Percentiles rank a stretch among this genome's conserved stretches.
Conservation (phyloP, 306 rosid species). For the Cucurbita moschata region DNA sequence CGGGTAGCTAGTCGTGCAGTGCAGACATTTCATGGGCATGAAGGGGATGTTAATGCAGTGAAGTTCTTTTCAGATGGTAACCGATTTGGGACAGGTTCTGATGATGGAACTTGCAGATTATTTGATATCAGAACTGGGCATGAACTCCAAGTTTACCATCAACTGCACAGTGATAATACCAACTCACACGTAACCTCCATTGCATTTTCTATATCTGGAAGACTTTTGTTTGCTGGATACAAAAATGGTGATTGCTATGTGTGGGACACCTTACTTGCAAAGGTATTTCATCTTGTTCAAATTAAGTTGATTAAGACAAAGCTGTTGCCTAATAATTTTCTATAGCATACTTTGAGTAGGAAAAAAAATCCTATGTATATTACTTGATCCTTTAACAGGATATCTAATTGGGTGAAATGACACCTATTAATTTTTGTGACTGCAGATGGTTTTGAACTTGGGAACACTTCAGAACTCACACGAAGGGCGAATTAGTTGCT, state of each 20-base stretch:
- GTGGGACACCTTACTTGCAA: slow-evolving; percentile 86
- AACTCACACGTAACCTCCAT: slow-evolving; percentile 57
- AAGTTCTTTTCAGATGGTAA: slow-evolving; percentile 93
- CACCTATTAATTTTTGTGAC: slow-evolving; percentile 2
- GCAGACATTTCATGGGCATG: slow-evolving; percentile 72
- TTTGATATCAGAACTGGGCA: slow-evolving; percentile 93
- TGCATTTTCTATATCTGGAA: slow-evolving; percentile 90
- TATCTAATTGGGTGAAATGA: background rate
- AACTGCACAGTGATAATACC: slow-evolving; percentile 43
- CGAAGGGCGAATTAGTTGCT: slow-evolving; percentile 58
- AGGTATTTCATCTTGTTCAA: slow-evolving; percentile 28
- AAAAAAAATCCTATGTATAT: background rate
- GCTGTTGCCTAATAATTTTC: background rate
- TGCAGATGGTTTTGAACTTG: slow-evolving; percentile 74
- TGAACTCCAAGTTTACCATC: slow-evolving; percentile 75
- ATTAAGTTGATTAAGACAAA: background rate
- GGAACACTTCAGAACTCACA: slow-evolving; percentile 88
- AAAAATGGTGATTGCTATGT: slow-evolving; percentile 71
- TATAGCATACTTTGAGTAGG: background rate
- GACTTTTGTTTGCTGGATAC: slow-evolving; percentile 89
- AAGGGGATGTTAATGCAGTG: slow-evolving; percentile 74
- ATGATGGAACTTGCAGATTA: slow-evolving; percentile 86
- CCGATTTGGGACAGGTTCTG: slow-evolving; percentile 97
- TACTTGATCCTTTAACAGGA: background rate
- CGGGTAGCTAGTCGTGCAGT: slow-evolving; percentile 99